Evolutionary conservation across 2,329 filamentous ascomycete species (phyloP), one percentile per base, ranked within the genome.

Genomic region (Epichloe sylvatica): DNA sequence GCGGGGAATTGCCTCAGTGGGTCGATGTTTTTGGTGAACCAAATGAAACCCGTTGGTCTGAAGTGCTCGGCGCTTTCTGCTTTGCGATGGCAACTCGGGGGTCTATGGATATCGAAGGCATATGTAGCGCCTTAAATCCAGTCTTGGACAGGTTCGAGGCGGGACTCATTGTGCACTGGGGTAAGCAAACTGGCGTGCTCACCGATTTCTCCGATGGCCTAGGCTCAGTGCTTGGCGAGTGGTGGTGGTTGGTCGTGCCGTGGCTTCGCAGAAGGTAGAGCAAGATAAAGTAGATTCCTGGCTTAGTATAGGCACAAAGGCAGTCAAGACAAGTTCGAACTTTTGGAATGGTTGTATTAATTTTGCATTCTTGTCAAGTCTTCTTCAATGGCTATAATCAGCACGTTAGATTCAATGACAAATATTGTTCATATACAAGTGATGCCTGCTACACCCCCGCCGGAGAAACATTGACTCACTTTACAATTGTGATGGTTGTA

Each of bases 1-100:
- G 57, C 4, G 70, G 71, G 71, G 74, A 77, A 40, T 68, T 86
- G 4, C 85, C 85, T 0, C 74, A 86, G 47, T 90, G 85, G 85
- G 76, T 79, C 47, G 81, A 84, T 61, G 80, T 89, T 52, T 78
- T 83, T 52, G 80, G 77, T 7, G 67, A 74, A 5, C 57, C 77
- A 0, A 74, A 86, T 52, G 62, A 62, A n/a, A 64, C 69, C 0
- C 73, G 80, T 49, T 89, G 85, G 83, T 73, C 76, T 49, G 75
- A 79, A 54, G 71, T 83, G 11, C 62, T 87, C 4, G 74, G 77
- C 4, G 75, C 80, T 5, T 71, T 86, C 2, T 68, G 80, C 35
- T 80, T 85, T 53, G 68, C 76, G 33, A 64, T 85, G 35, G 78
- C 81, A 1, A 80, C 77, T 17, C 72, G 82, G 50, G 77, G 83